phyloP scores from a whole-genome alignment of 495 filamentous ascomycete species.

The Podospora pseudoanserina region DNA sequence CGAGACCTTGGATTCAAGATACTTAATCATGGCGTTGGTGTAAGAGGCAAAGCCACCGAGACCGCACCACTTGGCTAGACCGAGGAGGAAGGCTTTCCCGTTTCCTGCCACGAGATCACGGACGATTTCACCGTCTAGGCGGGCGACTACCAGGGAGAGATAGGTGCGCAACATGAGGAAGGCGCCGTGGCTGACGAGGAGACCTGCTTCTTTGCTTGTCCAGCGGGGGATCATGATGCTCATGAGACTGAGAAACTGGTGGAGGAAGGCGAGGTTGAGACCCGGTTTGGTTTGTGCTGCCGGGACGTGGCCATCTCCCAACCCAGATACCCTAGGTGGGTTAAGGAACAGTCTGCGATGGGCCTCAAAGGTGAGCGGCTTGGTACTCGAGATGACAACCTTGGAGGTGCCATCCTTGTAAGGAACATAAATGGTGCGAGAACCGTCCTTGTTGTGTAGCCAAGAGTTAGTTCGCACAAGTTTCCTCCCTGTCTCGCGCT shows the following conservation, averaged over 20 bases:
- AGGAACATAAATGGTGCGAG: conserved; percentile 88
- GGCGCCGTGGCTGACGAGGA: conserved; percentile 80
- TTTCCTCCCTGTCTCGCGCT: conserved; percentile 72
- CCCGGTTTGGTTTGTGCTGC: conserved; percentile 89
- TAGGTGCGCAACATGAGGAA: conserved; percentile 92
- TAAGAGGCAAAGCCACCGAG: conserved; percentile 73
- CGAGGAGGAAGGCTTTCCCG: conserved; percentile 81
- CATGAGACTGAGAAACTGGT: conserved; percentile 91
- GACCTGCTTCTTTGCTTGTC: conserved; percentile 88
- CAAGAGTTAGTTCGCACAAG: conserved; percentile 90
- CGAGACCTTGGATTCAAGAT: conserved; percentile 93
- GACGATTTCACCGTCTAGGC: conserved; percentile 94
- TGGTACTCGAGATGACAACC: conserved; percentile 90
- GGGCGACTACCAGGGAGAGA: conserved; percentile 85
- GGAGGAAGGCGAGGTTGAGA: conserved; percentile 94
- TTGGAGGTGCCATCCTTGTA: conserved; percentile 84
- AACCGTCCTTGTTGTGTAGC: conserved; percentile 87
- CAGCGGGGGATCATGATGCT: conserved; percentile 97
- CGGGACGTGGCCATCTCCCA: conserved; percentile 75
- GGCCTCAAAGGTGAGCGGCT: conserved; percentile 90
- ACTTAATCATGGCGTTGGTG: conserved; percentile 97
- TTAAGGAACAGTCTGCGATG: conserved; percentile 91
- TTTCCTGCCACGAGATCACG: conserved; percentile 93
- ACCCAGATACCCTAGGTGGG: conserved; percentile 72
- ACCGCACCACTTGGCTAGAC: conserved; percentile 72